Evolutionary conservation across 1,284 basidiomycete species (phyloP).

Genomic region (Heterobasidion irregulare): DNA sequence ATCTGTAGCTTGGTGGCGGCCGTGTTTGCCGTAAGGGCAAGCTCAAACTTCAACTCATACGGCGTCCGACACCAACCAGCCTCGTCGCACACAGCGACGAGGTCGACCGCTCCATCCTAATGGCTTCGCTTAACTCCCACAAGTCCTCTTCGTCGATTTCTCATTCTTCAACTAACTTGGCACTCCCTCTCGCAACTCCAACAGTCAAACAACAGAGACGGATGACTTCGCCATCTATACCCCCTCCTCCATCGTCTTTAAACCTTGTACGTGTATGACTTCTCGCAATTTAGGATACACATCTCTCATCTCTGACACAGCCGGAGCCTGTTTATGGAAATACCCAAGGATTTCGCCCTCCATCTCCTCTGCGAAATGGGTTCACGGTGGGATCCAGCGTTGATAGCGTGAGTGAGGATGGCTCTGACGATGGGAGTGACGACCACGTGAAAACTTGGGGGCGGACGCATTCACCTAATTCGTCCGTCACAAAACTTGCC

Average conservation of each 20-base stretch:
- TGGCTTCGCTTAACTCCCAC: conserved; percentile 16
- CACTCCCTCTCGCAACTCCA: conserved; percentile 16
- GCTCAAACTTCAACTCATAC: neutral
- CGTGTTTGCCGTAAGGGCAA: neutral
- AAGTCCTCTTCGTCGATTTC: conserved; percentile 20
- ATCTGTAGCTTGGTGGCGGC: neutral
- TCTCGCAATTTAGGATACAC: neutral
- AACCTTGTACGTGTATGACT: conserved; percentile 7
- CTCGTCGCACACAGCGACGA: neutral
- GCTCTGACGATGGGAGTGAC: conserved; percentile 31
- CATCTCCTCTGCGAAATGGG: conserved; percentile 60
- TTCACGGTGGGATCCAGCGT: conserved; percentile 42
- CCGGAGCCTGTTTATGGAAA: conserved; percentile 26
- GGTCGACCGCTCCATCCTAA: conserved; percentile 1
- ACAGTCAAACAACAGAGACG: conserved; percentile 20
- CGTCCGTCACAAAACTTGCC: conserved; percentile 65
- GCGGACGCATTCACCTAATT: conserved; percentile 42
- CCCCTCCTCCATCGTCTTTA: conserved; percentile 18
- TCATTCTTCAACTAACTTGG: conserved; percentile 16
- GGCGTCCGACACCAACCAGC: neutral
- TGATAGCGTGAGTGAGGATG: conserved; percentile 39
- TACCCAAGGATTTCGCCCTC: conserved; percentile 33
- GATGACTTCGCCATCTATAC: conserved; percentile 25
- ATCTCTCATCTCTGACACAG: conserved; percentile 11
- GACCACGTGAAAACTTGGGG: conserved; percentile 32